Evolutionary conservation across 2,329 filamentous ascomycete genomes (phyloP), one percentile per base, ranked within the genome.

Genomic region (Xylaria digitata): DNA sequence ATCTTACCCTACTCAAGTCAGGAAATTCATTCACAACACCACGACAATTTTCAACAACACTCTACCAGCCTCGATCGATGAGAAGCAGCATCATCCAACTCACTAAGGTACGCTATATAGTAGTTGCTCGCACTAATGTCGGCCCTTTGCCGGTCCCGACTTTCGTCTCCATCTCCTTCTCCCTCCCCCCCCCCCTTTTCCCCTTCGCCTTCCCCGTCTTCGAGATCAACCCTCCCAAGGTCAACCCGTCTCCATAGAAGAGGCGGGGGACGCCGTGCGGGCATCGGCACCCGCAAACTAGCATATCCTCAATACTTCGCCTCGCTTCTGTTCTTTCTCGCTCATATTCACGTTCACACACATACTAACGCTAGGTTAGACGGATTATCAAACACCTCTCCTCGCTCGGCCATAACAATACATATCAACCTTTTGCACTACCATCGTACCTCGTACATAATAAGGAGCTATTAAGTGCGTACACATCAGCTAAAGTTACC

Each of bases 61-160:
- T 4, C 11, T 40, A 13, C 11, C 37, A 11, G 11, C 37, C 8
- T 4, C 13, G 37, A 40, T 37, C 9, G 13, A 40, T 13, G 32
- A 53, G 49, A 50, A 50, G 26, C 13, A 26, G 46, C 15, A 23
- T 11, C 3, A n/a, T 13, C 19, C 19, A 40, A 40, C 37, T 26
- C 26, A 26, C 26, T 13, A 40, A 40, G 9, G 3, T 19, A 53
- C 48, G 50, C 30, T 40, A 46, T 26, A 8, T 2, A 11, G 32
- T 34, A 48, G 40, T 26, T 13, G 2, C 19, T 46, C 30, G 42
- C 50, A 55, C 60, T 63, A 57, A 23, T 30, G 15, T 55, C 50
- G 59, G 59, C 19, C 42, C 50, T 55, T 55, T 48, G 42, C 59
- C 42, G 50, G 57, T 40, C 34, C 21, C 48, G 40, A 48, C 26